These are phyloP conservation scores for Xylaria sp. DNA, from an alignment of 2,329 filamentous ascomycete genomes.

Conservation along the genomic window DNA sequence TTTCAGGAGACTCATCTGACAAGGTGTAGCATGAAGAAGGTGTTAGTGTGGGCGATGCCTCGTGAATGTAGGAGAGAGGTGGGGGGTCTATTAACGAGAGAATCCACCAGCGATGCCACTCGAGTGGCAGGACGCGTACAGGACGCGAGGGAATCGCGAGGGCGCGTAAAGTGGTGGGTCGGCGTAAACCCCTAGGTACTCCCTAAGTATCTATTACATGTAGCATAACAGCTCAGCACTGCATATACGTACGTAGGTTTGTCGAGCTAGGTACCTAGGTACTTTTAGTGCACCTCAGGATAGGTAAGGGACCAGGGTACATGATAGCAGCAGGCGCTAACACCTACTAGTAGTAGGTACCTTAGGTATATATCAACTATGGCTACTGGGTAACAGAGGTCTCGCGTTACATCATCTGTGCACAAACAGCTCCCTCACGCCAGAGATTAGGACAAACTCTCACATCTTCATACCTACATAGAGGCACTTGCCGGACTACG, in stretches of 20 bases:
- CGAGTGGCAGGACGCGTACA: slow-evolving; percentile 40
- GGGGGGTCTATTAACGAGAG: slow-evolving; percentile 3
- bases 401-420: slow-evolving; percentile 25
- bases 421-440: neutral
- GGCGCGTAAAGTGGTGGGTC: slow-evolving; percentile 58
- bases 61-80: slow-evolving; percentile 1
- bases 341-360: no score
- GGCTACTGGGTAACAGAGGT: no score
- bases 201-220: no score
- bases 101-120: neutral
- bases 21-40: neutral
- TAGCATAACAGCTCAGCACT: no score
- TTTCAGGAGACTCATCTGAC: neutral
- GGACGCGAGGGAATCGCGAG: slow-evolving; percentile 31
- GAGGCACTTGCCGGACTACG: neutral
- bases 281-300: no score
- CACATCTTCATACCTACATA: neutral
- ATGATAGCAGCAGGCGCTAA: no score
- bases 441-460: neutral
- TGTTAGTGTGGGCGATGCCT: neutral
- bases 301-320: no score
- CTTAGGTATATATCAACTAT: neutral
- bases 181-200: slow-evolving; percentile 40
- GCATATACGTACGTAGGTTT: no score
- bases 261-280: no score